Base-by-base conservation (phyloP, 1,284 basidiomycete genomes). In the Microbotryomycetes sp. region DNA sequence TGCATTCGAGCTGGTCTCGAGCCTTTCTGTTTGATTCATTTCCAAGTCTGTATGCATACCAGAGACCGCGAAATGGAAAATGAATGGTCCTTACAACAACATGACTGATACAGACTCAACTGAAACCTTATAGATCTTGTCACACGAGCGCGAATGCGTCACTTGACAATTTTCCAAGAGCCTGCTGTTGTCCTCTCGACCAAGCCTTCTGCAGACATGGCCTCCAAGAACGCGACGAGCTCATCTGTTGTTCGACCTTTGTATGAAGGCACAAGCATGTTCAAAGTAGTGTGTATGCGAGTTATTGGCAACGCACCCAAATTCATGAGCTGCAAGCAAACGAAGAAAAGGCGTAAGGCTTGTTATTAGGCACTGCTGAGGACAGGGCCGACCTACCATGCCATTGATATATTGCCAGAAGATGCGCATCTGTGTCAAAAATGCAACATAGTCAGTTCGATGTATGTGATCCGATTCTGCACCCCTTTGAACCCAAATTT, bases 211-310 rank as follows among this genome's bases (percentile, higher is more conserved):
- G 83, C 77, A 66, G 83, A 80, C 30, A 88, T 86, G 23, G 86
- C 84, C 66, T 89, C 86, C 81, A 93, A 82, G 70, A 92, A 89
- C 49, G 74, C 77, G 3, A 78, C 81, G 7, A 93, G 80, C 72
- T 92, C 88, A 32, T 90, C 89, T 7, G 83, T 74, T 1, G 83
- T 85, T 64, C 84, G 82, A 68, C 68, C 70, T 12, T 89, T 83
- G 74, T 92, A 92, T 2, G 83, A 84, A 14, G 86, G 86, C 14
- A 86, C 87, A 72, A 89, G 83, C 54, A 64, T 63, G 72, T 82
- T 85, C 59, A 93, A 79, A 84, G 90, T 89, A 2, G 81, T 80
- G 71, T 93, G 89, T 70, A 93, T 89, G 15, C 86, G 81, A 60
- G 87, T 84, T 45, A 88, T 71, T 3, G 85, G 81, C 26, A 91